Evolutionary conservation across 345 rosid species (phyloP).

Genomic region (Pistacia atlantica): DNA sequence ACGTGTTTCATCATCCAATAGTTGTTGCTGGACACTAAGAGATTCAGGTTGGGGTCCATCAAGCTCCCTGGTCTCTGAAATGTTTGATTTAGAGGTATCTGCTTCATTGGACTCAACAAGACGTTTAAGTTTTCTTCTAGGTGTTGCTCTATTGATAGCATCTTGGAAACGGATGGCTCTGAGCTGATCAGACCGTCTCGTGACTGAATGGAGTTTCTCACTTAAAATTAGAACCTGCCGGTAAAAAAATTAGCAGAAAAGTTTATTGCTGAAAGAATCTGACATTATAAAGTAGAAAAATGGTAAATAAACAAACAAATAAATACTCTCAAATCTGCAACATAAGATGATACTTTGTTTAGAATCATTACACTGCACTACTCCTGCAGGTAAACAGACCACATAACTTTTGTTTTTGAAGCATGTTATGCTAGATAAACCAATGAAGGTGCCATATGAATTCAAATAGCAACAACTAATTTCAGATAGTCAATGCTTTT

Average conservation of each 20-base stretch:
- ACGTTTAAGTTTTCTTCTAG: conserved; percentile 74
- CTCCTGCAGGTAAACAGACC: background rate
- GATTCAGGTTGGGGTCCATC: conserved; percentile 56
- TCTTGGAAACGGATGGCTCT: conserved; percentile 92
- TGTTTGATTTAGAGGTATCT: conserved; percentile 37
- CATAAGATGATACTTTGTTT: background rate
- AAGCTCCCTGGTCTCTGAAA: conserved; percentile 43
- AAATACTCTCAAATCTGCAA: background rate
- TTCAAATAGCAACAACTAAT: background rate
- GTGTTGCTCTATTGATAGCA: conserved; percentile 70
- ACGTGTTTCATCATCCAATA: conserved; percentile 87
- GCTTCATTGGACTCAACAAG: conserved; percentile 38
- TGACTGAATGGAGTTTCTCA: conserved; percentile 90
- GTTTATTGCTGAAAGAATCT: background rate
- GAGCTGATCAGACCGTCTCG: conserved; percentile 80
- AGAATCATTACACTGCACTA: background rate
- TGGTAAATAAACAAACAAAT: too few species aligned
- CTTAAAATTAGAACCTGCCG: conserved; percentile 74
- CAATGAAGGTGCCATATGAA: background rate
- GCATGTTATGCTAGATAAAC: conserved; percentile 2
- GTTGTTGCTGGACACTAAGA: conserved; percentile 63
- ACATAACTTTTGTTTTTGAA: background rate
- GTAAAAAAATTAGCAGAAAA: background rate
- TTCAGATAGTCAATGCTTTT: background rate
- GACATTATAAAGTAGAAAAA: background rate